These are phyloP conservation scores for Fraxinus dipetala DNA, from an alignment of 305 asterid species.

Conservation along the genomic window DNA sequence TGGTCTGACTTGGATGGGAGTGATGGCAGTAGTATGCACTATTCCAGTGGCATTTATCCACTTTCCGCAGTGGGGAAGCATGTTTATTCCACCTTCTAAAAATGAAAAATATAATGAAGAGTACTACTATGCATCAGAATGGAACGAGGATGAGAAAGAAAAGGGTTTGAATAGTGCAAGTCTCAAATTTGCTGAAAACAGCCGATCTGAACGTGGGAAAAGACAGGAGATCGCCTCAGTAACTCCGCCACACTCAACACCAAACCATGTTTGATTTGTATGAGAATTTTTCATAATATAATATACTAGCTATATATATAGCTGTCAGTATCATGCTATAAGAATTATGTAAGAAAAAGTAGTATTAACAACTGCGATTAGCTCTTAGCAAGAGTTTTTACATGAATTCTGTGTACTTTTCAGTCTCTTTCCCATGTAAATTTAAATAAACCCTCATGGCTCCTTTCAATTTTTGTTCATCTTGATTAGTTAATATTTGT, in stretches of 20 bases:
- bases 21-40: constrained; percentile 25
- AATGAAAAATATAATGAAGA: constrained; percentile 25
- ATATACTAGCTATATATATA: not conserved
- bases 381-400: not conserved
- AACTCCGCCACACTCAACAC: constrained; percentile 15
- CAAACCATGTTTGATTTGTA: constrained; percentile 8
- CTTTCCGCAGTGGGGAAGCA: constrained; percentile 37
- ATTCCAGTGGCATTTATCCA: constrained; percentile 27
- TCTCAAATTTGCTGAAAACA: constrained; percentile 31
- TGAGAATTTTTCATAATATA: constrained; percentile 23
- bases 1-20: constrained; percentile 32
- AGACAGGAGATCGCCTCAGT: constrained; percentile 1
- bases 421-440: not conserved
- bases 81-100: constrained; percentile 27
- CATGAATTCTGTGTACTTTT: not conserved
- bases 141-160: constrained; percentile 24
- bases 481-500: not conserved
- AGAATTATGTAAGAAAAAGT: not conserved
- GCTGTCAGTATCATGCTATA: not conserved
- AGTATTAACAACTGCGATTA: not conserved
- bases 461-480: not conserved
- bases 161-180: constrained; percentile 26
- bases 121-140: constrained; percentile 24
- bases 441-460: not conserved
- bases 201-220: constrained; percentile 31